phyloP scores from a whole-genome alignment of 352 stramenopile species.

The Phytopythium montanum region DNA sequence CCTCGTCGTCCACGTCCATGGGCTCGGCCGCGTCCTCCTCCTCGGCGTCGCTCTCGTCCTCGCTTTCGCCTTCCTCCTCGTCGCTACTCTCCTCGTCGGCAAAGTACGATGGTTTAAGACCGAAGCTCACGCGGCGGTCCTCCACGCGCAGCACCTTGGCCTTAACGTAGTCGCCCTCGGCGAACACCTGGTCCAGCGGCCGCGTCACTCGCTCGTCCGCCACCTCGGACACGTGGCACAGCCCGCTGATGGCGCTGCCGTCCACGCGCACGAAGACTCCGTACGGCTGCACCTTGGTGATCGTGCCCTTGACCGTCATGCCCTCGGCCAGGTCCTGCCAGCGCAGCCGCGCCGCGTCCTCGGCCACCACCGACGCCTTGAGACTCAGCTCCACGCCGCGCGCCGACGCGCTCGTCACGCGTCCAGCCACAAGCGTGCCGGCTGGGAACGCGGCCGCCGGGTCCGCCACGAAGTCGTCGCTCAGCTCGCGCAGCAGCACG shows the following conservation, averaged over 20 bases:
- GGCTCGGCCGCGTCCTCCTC: constrained; percentile 41
- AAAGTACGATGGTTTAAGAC: constrained; percentile 97
- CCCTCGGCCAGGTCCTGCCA: constrained; percentile 90
- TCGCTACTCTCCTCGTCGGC: constrained; percentile 88
- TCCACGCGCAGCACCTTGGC: constrained; percentile 96
- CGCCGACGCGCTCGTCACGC: constrained; percentile 88
- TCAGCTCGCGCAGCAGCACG: constrained; percentile 94
- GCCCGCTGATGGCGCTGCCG: constrained; percentile 93
- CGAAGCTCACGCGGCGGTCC: constrained; percentile 90
- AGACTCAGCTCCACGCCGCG: constrained; percentile 91
- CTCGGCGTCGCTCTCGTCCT: constrained; percentile 35
- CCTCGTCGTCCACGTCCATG: constrained; percentile 41
- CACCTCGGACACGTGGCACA: constrained; percentile 96
- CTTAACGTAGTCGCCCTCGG: constrained; percentile 95
- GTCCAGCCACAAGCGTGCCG: constrained; percentile 93
- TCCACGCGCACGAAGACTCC: constrained; percentile 96
- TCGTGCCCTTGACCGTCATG: constrained; percentile 92
- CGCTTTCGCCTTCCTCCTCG: constrained; percentile 61
- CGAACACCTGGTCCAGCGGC: constrained; percentile 90
- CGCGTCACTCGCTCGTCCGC: constrained; percentile 94
- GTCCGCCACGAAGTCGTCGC: constrained; percentile 94
- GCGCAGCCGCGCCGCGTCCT: constrained; percentile 79
- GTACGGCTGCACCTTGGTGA: constrained; percentile 94
- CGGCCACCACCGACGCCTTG: constrained; percentile 92
- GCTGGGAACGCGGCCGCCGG: constrained; percentile 85